Evolutionary conservation across 495 filamentous ascomycete genomes (phyloP).

Genomic region (Schizothecium vesticola): DNA sequence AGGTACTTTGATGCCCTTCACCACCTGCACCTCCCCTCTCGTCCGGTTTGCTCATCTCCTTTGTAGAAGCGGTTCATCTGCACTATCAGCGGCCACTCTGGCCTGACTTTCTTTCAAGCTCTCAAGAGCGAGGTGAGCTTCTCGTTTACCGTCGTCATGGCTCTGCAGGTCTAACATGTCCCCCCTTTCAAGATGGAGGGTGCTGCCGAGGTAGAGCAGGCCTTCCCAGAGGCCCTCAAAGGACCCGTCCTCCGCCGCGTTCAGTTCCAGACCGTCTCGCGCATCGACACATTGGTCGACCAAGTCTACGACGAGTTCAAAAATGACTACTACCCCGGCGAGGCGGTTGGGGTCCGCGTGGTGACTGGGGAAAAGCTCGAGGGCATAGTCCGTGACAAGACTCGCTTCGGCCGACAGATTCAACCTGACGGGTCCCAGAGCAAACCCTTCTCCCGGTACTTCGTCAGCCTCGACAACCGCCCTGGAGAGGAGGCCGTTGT

Average conservation of each 20-base stretch:
- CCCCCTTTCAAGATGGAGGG: constrained; percentile 61
- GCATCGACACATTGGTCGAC: constrained; percentile 81
- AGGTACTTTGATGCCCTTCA: constrained; percentile 48
- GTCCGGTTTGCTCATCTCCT: constrained; percentile 9
- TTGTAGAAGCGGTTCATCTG: constrained; percentile 80
- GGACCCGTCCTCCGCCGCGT: constrained; percentile 84
- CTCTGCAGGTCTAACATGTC: neutral
- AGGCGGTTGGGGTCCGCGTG: constrained; percentile 70
- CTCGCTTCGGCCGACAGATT: constrained; percentile 58
- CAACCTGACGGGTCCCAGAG: constrained; percentile 59
- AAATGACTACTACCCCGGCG: constrained; percentile 88
- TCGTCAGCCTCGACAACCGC: constrained; percentile 65
- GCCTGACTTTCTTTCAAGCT: constrained; percentile 90
- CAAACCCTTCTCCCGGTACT: constrained; percentile 69
- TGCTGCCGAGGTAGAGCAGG: constrained; percentile 80
- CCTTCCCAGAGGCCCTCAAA: constrained; percentile 86
- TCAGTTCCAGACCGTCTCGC: constrained; percentile 84
- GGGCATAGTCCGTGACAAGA: constrained; percentile 82
- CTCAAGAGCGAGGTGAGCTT: constrained; percentile 83
- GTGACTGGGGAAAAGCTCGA: constrained; percentile 64
- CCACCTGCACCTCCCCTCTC: neutral
- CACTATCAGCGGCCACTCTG: constrained; percentile 89
- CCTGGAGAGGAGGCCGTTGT: constrained; percentile 70
- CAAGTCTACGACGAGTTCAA: constrained; percentile 74
- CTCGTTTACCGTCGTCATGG: neutral